phyloP scores from a whole-genome alignment of 371 early-diverging fungal genomes.

The Edhazardia aedis region DNA sequence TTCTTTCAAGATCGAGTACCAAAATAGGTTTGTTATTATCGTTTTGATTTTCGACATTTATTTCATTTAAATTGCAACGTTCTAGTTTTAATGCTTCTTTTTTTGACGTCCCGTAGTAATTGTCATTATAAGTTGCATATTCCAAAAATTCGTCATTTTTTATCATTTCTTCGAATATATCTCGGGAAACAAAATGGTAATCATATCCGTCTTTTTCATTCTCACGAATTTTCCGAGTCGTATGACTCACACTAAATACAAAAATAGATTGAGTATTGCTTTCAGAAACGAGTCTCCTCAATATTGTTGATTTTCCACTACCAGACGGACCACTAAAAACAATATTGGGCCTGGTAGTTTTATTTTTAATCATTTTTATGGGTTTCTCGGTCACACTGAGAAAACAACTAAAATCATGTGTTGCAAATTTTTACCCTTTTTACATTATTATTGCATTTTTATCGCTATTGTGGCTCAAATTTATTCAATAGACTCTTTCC shows the following conservation, averaged over 20 bases:
- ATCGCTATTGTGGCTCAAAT: no score
- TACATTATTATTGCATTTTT: no score
- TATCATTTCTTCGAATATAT: conserved; percentile 31
- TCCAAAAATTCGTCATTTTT: conserved; percentile 32
- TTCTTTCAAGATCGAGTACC: conserved; percentile 36
- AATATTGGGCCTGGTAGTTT: no score
- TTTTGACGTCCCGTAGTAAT: conserved; percentile 39
- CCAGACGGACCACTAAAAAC: conserved; percentile 40
- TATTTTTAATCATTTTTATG: no score
- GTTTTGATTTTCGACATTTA: no score
- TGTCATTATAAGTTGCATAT: conserved; percentile 35
- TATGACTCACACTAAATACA: conserved; percentile 36
- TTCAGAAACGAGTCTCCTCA: conserved; percentile 17
- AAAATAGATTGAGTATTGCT: conserved; percentile 13
- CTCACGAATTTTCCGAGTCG: conserved; percentile 30
- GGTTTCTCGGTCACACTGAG: no score
- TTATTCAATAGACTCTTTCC: no score
- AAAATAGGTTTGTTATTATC: no score
- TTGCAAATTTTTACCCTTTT: no score
- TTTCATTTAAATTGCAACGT: no score
- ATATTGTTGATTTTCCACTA: conserved; percentile 45
- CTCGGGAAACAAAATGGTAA: conserved; percentile 35
- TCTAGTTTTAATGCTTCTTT: not conserved
- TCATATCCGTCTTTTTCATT: conserved; percentile 31
- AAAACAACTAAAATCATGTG: no score